Conservation (phyloP, 345 rosid genomes). For the Salix dunnii region DNA sequence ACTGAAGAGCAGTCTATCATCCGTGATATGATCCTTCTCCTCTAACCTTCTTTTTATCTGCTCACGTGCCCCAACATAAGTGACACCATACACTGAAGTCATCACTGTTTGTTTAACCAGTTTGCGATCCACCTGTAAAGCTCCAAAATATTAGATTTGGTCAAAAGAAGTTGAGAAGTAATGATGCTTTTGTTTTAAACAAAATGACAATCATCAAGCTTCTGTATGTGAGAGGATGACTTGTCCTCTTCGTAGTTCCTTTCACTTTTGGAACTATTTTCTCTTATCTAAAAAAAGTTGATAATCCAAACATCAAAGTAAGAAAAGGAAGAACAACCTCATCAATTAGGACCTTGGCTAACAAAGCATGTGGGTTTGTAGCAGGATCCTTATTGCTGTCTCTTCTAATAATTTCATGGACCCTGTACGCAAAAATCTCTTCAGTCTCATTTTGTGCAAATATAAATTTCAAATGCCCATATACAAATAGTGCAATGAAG, state of each 20-base stretch:
- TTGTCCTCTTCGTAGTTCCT: neutral
- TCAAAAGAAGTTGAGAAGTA: neutral
- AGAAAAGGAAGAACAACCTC: conserved; percentile 50
- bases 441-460: conserved; percentile 7
- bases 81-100: conserved; percentile 99
- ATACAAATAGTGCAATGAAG: neutral
- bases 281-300: neutral
- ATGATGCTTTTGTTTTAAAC: neutral
- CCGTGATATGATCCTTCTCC: conserved; percentile 83
- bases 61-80: conserved; percentile 95
- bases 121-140: conserved; percentile 86
- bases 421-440: conserved; percentile 44
- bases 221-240: neutral
- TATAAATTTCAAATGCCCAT: neutral
- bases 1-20: conserved; percentile 67
- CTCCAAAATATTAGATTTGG: conserved; percentile 19
- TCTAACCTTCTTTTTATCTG: conserved; percentile 89
- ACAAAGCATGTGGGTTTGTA: conserved; percentile 58
- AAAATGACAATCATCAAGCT: neutral
- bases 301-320: conserved; percentile 5
- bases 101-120: conserved; percentile 95
- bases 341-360: conserved; percentile 73
- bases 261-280: too few species aligned
- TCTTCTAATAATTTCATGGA: conserved; percentile 74
- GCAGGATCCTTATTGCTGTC: conserved; percentile 80